Evolutionary conservation across 768 basidiomycete species (phyloP), one percentile per base, ranked within the genome.

Genomic region (Rhizopogon salebrosus): DNA sequence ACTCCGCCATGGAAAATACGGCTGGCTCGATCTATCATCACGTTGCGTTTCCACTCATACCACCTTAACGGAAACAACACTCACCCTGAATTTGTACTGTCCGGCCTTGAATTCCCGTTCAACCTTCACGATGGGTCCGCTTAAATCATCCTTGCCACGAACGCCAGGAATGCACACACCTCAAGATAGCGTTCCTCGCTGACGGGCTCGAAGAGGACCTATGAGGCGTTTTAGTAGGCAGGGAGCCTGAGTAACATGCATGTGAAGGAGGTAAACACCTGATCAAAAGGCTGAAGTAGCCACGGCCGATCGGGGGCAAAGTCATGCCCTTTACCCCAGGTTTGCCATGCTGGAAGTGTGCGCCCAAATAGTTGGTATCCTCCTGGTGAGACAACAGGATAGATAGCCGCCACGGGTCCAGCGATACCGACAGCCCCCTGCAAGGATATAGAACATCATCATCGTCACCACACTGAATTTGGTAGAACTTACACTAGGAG

Each of bases 391-490:
- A 79, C 80, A 36, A 83, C 74, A 0, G 83, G 83, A 57, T 85
- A 85, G 36, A 85, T 85, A 0, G 84, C 85, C 4, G 80, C 76
- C 3, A 85, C 77, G 0, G 80, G 75, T 0, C 86, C 85, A 1
- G 84, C 86, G 20, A 85, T 80, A 1, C 84, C 85, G n/a, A 87
- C 74, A 0, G 85, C 84, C 10, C 85, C 86, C 79, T 84, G 61
- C 0, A n/a, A 34, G n/a, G 23, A 42, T 22, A 20, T 24, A 42
- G 51, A 23, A 9, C 26, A 26, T 10, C 50, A 5, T 9, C 29
- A 3, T 51, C 26, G 20, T 10, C 50, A 5, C 10, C 29, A 3
- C 51, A 56, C 13, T 26, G 27, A 35, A 51, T 14, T 14, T 27
- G 36, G 7, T 9, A 22, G 2, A 18, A 64, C 74, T 38, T 61